These are phyloP conservation scores for Salvia hispanica DNA, from an alignment of 257 asterid genomes.

Conservation along the genomic window DNA sequence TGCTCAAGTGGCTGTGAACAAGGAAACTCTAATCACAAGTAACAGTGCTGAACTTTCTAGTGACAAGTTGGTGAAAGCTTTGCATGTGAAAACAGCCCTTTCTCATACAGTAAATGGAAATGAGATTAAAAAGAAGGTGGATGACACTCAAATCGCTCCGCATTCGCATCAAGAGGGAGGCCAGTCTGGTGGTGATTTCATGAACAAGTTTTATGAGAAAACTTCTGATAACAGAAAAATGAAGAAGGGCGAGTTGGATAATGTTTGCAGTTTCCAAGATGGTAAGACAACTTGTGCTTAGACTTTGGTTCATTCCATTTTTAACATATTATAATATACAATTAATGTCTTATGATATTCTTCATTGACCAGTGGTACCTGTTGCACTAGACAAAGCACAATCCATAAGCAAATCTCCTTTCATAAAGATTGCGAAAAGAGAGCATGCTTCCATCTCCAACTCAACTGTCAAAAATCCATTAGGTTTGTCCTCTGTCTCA, in stretches of 20 bases:
- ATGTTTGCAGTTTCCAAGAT: constrained; percentile 26
- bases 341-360: not conserved
- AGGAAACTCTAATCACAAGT: constrained; percentile 5
- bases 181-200: constrained; percentile 14
- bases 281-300: constrained; percentile 34
- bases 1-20: not conserved
- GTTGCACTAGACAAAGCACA: constrained; percentile 19
- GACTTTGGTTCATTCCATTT: constrained; percentile 21
- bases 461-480: constrained; percentile 14
- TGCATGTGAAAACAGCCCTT: not conserved
- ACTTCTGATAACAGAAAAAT: constrained; percentile 21
- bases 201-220: not conserved
- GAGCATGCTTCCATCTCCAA: constrained; percentile 25
- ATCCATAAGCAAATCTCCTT: constrained; percentile 23
- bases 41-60: not conserved
- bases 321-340: not conserved
- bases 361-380: constrained; percentile 20
- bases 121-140: constrained; percentile 4
- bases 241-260: constrained; percentile 4
- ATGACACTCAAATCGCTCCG: constrained; percentile 17
- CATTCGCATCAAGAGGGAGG: not conserved
- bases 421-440: constrained; percentile 21
- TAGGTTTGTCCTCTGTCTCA: constrained; percentile 28
- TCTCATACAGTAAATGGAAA: constrained; percentile 17
- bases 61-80: constrained; percentile 20